Evolutionary conservation across 306 rosid genomes (phyloP).

Genomic region (Prosopis cineraria): DNA sequence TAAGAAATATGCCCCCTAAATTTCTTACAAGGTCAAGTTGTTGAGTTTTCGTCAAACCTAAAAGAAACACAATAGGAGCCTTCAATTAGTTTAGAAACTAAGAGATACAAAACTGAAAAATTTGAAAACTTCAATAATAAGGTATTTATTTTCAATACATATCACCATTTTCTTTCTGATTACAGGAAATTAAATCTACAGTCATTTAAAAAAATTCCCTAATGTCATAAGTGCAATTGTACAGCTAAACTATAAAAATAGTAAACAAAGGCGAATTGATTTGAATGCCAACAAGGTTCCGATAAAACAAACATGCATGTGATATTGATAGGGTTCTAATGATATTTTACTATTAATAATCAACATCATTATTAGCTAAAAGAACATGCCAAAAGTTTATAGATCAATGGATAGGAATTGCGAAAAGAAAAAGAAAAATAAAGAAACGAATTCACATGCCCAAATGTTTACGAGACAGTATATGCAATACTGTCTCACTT

Average conservation of each 20-base stretch:
- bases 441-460: background rate
- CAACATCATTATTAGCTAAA: background rate
- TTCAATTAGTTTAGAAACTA: background rate
- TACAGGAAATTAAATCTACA: no score
- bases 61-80: background rate
- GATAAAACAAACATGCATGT: background rate
- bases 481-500: constrained; percentile 32
- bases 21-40: constrained; percentile 14
- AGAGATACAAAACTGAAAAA: background rate
- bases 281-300: background rate
- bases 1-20: no score
- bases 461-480: constrained; percentile 35
- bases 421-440: no score
- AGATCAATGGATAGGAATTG: background rate
- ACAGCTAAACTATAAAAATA: no score
- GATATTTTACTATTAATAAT: background rate
- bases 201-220: no score
- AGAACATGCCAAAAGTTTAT: background rate
- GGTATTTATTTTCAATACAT: no score
- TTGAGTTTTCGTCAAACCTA: background rate
- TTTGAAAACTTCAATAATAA: no score
- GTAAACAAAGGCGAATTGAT: no score
- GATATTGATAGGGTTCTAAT: background rate
- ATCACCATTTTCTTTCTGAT: background rate
- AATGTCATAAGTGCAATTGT: no score